Base-by-base conservation (phyloP, 1,284 basidiomycete genomes). In the Omphalotus olearius region DNA sequence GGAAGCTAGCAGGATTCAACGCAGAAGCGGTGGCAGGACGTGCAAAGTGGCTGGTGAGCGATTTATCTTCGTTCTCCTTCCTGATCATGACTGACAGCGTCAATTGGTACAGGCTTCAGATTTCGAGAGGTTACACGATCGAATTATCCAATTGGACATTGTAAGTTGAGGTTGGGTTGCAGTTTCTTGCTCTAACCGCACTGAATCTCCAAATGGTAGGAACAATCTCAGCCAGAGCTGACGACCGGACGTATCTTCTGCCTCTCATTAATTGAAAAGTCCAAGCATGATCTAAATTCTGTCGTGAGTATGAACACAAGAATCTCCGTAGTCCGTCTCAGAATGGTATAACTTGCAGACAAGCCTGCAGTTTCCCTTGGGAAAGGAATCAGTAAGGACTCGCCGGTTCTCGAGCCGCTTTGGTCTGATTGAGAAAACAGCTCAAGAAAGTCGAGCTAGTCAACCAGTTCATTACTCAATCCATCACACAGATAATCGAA, bases 241-340 rank as follows among this genome's bases (percentile, higher is more conserved):
- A 45, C 36, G 6, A 45, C 39, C 20, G 50, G 50, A 4, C 35
- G 43, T 37, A 18, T 38, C 16, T 45, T 45, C 33, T 14, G 36
- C 14, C 30, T 43, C 13, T 45, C 50, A 1, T 18, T 51, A 23
- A 51, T 51, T 7, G 50, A 51, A 33, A 25, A 51, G 17, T 5
- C n/a, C 13, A 45, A 16, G 7, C 33, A 25, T 5, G 9, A 17
- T 30, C 16, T 51, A 3, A 20, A 23, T 28, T 28, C 2, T 18
- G 16, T 28, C 30, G 20, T 45, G 17, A n/a, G 23, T n/a, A n/a
- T 7, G 13, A 11, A 28, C 26, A 13, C 3, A n/a, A n/a, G n/a
- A n/a, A 30, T 9, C 30, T 33, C 5, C 23, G 23, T 23, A 45
- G 11, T 6, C 25, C 30, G 10, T 26, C 25, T 28, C 7, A 17